phyloP scores from a whole-genome alignment of 306 rosid species.

The Fagus crenata region DNA sequence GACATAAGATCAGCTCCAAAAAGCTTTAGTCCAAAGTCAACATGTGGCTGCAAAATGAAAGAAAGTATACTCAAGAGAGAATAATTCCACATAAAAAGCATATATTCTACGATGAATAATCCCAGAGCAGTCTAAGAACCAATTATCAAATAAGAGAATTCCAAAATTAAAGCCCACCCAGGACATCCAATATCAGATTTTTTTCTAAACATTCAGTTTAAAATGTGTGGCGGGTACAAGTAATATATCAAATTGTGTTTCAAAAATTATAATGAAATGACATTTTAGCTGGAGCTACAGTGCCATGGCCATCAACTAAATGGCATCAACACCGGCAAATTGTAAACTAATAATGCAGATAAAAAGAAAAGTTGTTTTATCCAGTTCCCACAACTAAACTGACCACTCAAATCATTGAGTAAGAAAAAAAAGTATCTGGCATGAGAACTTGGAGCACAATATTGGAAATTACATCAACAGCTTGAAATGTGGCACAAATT shows the following conservation, averaged over 20 bases:
- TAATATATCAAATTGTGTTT: not conserved
- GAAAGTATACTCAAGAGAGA: conserved; percentile 9
- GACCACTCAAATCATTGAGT: not conserved
- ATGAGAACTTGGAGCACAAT: not conserved
- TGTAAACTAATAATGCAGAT: not conserved
- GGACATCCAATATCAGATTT: conserved; percentile 16
- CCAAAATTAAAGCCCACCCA: conserved; percentile 6
- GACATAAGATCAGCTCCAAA: conserved; percentile 89
- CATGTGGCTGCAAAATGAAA: conserved; percentile 66
- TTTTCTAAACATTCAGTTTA: not conserved
- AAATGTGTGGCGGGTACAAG: not conserved
- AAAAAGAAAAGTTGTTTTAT: not conserved
- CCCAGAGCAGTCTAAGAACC: not conserved
- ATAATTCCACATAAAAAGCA: conserved; percentile 2
- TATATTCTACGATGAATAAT: not conserved
- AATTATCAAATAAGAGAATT: conserved; percentile 4
- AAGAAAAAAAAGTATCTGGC: not conserved
- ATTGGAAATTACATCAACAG: not conserved
- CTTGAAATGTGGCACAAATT: not conserved
- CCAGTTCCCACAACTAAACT: not conserved
- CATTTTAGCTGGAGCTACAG: not conserved
- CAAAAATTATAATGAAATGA: not conserved
- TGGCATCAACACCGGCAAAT: not conserved
- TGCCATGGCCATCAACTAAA: not conserved
- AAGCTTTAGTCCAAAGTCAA: conserved; percentile 91